Evolutionary conservation across 371 early-diverging fungal species (phyloP), one percentile per base, ranked within the genome.

Genomic region (Haplosporangium sp.): DNA sequence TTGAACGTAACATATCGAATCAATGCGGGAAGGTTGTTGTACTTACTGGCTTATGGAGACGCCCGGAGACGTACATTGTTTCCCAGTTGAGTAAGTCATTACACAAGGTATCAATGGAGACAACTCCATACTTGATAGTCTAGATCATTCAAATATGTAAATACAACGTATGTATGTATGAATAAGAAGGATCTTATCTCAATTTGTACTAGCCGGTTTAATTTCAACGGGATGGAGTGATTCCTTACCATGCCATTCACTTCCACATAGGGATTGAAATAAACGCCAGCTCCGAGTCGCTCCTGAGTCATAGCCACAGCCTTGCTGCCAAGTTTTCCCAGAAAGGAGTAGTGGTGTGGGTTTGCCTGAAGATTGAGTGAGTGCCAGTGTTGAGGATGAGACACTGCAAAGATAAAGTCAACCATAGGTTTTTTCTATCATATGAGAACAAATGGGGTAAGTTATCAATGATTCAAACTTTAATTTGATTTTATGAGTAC

Each of bases 351-450:
- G 77, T 99, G 98, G 45, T 90, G 86, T 11, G 92, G 92, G 79
- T 97, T 90, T 78, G 96, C 96, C 38, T 93, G 89, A 45, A 97
- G 87, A 83, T 98, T 99, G 63, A 96, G 87, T 42, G 94, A 94
- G 73, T 99, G 99, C 98, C 98, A 99, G 82, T 97, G 97, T 70
- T 92, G 92, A 20, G 98, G 93, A 83, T 98, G 96, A n/a, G 94
- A 91, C 19, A 99, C 99, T 19, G 93, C 98, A 87, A 99, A 96
- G 34, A 99, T 92, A 65, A 96, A 91, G 83, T 99, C 99, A 1
- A 97, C 90, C 96, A 97, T 96, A 0, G 93, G 92, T 67, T 92
- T 88, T 84, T 87, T 65, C 73, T 79, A 68, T 50, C 13, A 38
- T 57, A 37, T 35, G 58, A 57, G 38, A 15, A 20, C 20, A 52